These are phyloP conservation scores for Candida sanyiensis DNA, from an alignment of 805 yeast species.

Conservation along the genomic window DNA sequence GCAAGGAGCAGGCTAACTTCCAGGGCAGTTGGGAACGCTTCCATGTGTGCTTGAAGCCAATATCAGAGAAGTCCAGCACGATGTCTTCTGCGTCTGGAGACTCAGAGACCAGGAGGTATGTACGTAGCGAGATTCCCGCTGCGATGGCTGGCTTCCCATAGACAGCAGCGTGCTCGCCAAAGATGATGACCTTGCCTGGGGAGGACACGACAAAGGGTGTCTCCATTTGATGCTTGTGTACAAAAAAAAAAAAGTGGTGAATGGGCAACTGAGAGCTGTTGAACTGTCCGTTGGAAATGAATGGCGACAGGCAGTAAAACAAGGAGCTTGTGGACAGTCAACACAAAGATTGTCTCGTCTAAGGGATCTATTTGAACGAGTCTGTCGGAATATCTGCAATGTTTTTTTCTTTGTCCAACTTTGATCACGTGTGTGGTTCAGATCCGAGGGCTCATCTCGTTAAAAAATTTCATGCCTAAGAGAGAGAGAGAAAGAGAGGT, in stretches of 20 bases:
- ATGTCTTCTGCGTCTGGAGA: conserved; percentile 38
- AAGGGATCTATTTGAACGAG: no score
- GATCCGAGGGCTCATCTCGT: conserved; percentile 5
- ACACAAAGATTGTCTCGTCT: no score
- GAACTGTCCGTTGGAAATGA: no score
- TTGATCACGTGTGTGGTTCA: no score
- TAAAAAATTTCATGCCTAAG: neutral
- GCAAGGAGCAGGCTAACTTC: conserved; percentile 30
- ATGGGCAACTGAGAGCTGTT: no score
- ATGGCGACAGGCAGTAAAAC: no score
- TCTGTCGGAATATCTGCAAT: no score
- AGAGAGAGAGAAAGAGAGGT: no score
- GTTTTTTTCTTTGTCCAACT: no score
- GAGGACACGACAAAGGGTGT: conserved; percentile 76
- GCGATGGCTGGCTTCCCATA: conserved; percentile 93
- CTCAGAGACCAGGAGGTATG: conserved; percentile 65
- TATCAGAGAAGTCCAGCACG: conserved; percentile 78
- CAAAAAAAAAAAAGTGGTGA: neutral
- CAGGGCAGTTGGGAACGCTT: conserved; percentile 54
- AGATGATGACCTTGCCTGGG: conserved; percentile 93
- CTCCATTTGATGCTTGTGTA: neutral
- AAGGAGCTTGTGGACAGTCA: no score
- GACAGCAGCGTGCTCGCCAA: conserved; percentile 97
- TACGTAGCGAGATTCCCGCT: conserved; percentile 83
- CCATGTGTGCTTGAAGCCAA: conserved; percentile 64